phyloP scores from a whole-genome alignment of 345 rosid species.

The Salix caprea region DNA sequence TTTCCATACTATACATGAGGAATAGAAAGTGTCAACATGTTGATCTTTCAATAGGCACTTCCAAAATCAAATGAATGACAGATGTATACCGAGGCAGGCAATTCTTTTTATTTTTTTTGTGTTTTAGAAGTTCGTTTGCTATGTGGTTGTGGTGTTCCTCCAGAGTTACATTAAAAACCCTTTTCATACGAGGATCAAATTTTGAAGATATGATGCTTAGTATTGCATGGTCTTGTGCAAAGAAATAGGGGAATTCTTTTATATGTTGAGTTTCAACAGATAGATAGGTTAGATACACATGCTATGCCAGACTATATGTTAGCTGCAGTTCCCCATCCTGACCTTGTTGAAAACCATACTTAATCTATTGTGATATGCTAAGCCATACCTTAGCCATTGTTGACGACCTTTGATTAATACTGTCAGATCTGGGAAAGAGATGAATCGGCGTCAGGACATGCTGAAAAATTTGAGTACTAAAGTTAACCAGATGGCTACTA shows the following conservation, averaged over 20 bases:
- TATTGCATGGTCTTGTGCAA: neutral
- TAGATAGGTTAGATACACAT: neutral
- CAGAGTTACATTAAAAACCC: neutral
- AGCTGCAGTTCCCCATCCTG: neutral
- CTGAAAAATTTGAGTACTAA: conserved; percentile 61
- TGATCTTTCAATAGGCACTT: neutral
- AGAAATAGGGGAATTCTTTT: neutral
- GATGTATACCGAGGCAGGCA: neutral
- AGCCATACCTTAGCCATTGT: neutral
- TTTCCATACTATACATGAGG: neutral
- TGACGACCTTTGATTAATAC: neutral
- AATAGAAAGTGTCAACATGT: neutral
- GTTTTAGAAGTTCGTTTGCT: neutral
- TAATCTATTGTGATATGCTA: neutral
- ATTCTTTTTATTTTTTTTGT: neutral
- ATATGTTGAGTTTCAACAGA: no score
- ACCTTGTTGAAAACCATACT: neutral
- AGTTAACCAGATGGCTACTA: conserved; percentile 74
- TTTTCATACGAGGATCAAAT: no score
- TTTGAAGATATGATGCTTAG: neutral
- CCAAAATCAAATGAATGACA: neutral
- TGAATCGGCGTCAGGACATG: conserved; percentile 92
- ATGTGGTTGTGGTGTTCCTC: neutral
- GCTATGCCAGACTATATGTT: neutral
- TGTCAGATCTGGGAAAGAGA: conserved; percentile 82